Evolutionary conservation across 257 asterid species (phyloP).

Genomic region (Solanum verrucosum): DNA sequence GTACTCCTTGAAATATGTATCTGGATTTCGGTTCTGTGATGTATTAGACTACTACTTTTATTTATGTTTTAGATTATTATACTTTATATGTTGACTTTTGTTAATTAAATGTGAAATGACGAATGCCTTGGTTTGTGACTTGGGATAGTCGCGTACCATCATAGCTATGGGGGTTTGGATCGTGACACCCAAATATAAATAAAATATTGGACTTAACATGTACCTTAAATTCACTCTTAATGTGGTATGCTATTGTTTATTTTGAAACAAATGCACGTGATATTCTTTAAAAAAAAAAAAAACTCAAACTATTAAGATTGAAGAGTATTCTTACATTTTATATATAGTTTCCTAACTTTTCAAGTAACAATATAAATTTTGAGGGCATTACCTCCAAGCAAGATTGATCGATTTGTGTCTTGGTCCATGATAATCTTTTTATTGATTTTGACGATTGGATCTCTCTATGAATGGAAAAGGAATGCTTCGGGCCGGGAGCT

Average conservation of each 20-base stretch:
- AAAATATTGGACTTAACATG: background rate
- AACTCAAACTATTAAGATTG: background rate
- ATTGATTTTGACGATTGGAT: too few relatives aligned
- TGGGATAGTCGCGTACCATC: too few relatives aligned
- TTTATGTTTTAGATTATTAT: too few relatives aligned
- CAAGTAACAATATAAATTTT: background rate
- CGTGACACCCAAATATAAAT: background rate
- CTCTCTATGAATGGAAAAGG: background rate
- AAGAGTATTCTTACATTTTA: background rate
- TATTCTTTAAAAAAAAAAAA: background rate
- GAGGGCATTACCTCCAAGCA: background rate
- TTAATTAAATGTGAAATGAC: too few relatives aligned
- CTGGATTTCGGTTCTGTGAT: background rate
- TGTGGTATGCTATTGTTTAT: background rate
- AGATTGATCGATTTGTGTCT: background rate
- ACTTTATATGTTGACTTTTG: too few relatives aligned
- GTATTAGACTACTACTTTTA: background rate
- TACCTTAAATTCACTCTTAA: background rate
- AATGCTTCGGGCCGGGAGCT: background rate
- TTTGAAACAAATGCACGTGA: background rate
- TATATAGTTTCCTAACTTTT: background rate
- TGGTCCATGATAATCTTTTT: background rate
- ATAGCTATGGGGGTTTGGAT: too few relatives aligned
- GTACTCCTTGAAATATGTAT: background rate
- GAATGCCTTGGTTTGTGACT: too few relatives aligned